Base-by-base conservation (phyloP, 1,139 yeast genomes). In the Arxiozyma heterogenica region DNA sequence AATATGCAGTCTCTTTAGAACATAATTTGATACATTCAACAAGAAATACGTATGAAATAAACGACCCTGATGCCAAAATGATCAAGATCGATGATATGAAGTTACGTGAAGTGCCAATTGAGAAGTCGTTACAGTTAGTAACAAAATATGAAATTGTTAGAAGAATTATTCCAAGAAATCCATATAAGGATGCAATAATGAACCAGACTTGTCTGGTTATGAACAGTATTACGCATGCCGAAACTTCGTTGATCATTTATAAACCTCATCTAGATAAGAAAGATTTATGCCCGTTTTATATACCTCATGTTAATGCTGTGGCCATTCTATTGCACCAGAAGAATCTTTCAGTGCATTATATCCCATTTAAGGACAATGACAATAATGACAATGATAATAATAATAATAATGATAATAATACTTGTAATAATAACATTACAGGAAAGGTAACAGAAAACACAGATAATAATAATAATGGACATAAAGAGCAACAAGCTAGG, bases 101-200 rank as follows among this genome's bases (percentile, higher is more conserved):
- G 4, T 73, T 87, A 17, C 75, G 81, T 57, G 52, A 65, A 3
- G 59, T 59, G 9, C 52, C 53, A 15, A 45, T 59, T 4, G 27
- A 55, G 34, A 49, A 55, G 3, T 58, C 54, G 0, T 50, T 66
- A 47, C 55, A 55, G 17, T 52, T 67, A 41, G 51, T 48, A 17
- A 57, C 53, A 6, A 58, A 59, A 22, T 51, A 75, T 38, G 81
- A 82, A 59, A 74, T 86, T 44, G 89, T 89, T 23, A 77, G 97
- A 60, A 75, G 96, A 58, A 82, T 91, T 46, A 79, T 91, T 21
- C 98, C 98, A 4, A 75, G 98, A 65, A 91, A 90, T 64, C 96
- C 96, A 0, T 83, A 80, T 64, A 84, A 89, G 61, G 98, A 91
- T 64, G 79, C 81, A 53, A 80, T 88, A 22, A 82, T 89, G 56